Base-by-base conservation (phyloP, 345 rosid genomes). In the Syzygium oleosum region DNA sequence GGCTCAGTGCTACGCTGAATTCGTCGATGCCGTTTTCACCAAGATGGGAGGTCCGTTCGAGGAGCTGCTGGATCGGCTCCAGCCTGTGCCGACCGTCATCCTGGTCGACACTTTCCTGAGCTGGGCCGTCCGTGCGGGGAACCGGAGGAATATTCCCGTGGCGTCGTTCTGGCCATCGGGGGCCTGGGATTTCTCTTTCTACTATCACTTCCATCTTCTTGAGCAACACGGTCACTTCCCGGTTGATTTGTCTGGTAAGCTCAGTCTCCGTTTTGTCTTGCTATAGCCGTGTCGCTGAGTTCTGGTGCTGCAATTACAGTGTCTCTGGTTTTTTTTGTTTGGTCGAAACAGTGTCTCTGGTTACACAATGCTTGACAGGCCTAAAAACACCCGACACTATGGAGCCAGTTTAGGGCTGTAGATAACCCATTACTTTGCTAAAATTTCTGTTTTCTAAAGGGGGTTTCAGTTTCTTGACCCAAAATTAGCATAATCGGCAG, bases 121-220 rank as follows among this genome's bases (percentile, higher is more conserved):
- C 16, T 93, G 95, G 96, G 91, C 91, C 1, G 85, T 87, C 84
- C 51, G 58, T 2, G 92, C 92, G 22, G 95, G 91, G 2, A 68
- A 25, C 25, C 86, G 89, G 21, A 91, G 89, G 92, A 92, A 92
- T 59, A 91, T 94, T 85, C 95, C 93, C 56, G 93, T 94, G 89
- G 96, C 89, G 68, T 90, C 93, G 43, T 83, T 93, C 21, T 93
- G 91, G 92, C 91, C 94, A 1, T 89, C 84, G 90, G 88, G 93
- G 3, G 91, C 94, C 0, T 85, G 91, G 12, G 90, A 89, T 25
- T 90, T 94, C 59, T 90, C 92, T 7, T 2, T 89, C 29, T 88
- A 89, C 17, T 31, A 85, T 83, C 91, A 91, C 84, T 84, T 90
- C 6, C 84, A 90, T 73, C 87, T 90, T 59, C 88, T 92, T 53